phyloP scores from a whole-genome alignment of 306 rosid genomes.

The Elaeagnus macrophylla region DNA sequence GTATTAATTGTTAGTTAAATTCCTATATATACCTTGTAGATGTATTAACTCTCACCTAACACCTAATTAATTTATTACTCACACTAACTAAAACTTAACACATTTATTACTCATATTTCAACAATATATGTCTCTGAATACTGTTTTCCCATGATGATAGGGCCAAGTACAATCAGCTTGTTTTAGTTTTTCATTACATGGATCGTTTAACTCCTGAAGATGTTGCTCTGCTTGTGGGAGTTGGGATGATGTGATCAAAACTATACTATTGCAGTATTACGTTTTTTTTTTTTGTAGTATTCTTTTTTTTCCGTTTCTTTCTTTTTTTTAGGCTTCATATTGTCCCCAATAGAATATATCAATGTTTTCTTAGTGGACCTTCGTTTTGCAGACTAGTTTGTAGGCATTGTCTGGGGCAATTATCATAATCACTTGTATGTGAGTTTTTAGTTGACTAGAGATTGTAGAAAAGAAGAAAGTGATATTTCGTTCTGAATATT shows the following conservation, averaged over 20 bases:
- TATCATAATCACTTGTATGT: too few species aligned
- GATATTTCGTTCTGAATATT: too few species aligned
- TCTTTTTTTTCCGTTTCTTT: background rate
- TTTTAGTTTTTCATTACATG: conserved; percentile 10
- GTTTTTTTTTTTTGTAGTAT: background rate
- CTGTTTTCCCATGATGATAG: conserved; percentile 32
- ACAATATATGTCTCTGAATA: conserved; percentile 1
- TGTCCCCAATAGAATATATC: background rate
- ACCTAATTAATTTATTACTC: too few species aligned
- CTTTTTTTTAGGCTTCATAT: background rate
- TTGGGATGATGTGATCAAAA: background rate
- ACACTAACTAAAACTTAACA: too few species aligned
- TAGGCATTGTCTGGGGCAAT: conserved; percentile 40
- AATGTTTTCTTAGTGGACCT: background rate
- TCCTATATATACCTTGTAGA: too few species aligned
- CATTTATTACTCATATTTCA: too few species aligned
- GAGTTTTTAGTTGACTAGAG: too few species aligned
- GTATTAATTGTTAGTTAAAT: too few species aligned
- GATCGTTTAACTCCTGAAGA: conserved; percentile 4
- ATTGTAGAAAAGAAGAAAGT: too few species aligned
- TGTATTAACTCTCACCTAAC: too few species aligned
- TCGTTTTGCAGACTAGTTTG: conserved; percentile 39
- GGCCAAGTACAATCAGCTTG: conserved; percentile 14
- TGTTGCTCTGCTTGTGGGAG: background rate
- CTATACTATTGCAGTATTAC: background rate